These are phyloP conservation scores for Candida suzukii DNA, from an alignment of 805 yeast species.

Conservation along the genomic window DNA sequence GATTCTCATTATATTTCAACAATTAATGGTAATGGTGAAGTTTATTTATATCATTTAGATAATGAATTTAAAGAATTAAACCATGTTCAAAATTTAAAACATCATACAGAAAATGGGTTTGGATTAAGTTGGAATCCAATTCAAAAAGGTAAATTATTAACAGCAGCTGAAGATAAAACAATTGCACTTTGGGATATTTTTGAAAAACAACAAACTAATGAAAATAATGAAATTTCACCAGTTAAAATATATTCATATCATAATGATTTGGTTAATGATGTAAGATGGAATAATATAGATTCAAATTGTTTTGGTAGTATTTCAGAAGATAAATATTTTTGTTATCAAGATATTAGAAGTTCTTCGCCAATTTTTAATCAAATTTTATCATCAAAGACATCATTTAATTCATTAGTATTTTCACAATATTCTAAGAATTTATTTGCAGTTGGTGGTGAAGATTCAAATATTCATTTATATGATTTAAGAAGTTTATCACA, in stretches of 20 bases:
- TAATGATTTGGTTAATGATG: conserved; percentile 63
- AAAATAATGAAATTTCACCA: conserved; percentile 13
- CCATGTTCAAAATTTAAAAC: conserved; percentile 30
- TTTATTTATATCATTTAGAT: conserved; percentile 42
- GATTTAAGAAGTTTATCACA: conserved; percentile 42
- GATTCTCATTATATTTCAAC: conserved; percentile 50
- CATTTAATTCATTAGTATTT: conserved; percentile 60
- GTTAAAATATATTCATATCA: conserved; percentile 31
- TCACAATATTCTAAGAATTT: conserved; percentile 54
- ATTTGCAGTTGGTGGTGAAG: conserved; percentile 64
- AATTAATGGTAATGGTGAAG: conserved; percentile 60
- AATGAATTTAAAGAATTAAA: conserved; percentile 11
- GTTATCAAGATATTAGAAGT: conserved; percentile 47
- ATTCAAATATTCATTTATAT: conserved; percentile 57
- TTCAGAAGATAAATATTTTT: conserved; percentile 58
- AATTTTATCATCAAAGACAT: conserved; percentile 22
- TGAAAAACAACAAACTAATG: not conserved
- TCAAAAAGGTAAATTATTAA: conserved; percentile 41
- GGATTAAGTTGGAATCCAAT: conserved; percentile 63
- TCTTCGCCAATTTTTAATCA: conserved; percentile 15
- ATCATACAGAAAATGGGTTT: conserved; percentile 64
- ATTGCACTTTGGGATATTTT: conserved; percentile 61
- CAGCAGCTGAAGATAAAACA: conserved; percentile 61
- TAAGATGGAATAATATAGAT: conserved; percentile 58
- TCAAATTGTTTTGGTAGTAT: conserved; percentile 58